Evolutionary conservation across 192 early-diverging fungal genomes (phyloP).

Genomic region (Linnemannia exigua): DNA sequence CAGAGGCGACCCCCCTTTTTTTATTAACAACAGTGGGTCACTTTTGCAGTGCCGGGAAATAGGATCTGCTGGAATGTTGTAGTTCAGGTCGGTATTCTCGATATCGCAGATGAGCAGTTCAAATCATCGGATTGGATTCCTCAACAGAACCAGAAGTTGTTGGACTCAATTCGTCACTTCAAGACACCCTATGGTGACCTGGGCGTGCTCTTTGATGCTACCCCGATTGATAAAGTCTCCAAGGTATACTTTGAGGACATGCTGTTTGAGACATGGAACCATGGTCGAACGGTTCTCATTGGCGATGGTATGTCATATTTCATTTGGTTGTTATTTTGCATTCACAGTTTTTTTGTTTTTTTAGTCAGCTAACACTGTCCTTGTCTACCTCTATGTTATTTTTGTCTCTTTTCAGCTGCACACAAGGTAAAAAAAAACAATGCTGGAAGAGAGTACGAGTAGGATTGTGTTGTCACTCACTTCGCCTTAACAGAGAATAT

Average conservation of each 20-base stretch:
- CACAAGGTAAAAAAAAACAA: background rate
- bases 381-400: background rate
- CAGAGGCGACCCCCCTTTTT: too few relatives aligned
- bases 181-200: slow-evolving; percentile 10
- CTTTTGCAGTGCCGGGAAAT: slow-evolving; percentile 10
- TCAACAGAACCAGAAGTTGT: slow-evolving; percentile 2
- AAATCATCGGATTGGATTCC: slow-evolving; percentile 26
- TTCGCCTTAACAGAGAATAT: too few relatives aligned
- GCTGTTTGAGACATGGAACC: background rate
- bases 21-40: slow-evolving; percentile 10
- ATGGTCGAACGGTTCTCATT: background rate
- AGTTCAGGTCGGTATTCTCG: background rate
- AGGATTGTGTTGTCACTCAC: background rate
- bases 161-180: slow-evolving; percentile 11
- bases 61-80: slow-evolving; percentile 32
- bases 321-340: background rate
- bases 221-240: slow-evolving; percentile 5
- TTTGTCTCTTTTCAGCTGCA: background rate
- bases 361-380: background rate
- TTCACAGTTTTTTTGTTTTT: background rate
- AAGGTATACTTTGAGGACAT: slow-evolving; percentile 15
- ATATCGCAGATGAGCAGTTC: background rate
- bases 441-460: background rate
- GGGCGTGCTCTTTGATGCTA: slow-evolving; percentile 16
- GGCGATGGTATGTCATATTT: slow-evolving; percentile 6